Evolutionary conservation across 257 asterid genomes (phyloP).

Genomic region (Nicotiana obtusifolia): DNA sequence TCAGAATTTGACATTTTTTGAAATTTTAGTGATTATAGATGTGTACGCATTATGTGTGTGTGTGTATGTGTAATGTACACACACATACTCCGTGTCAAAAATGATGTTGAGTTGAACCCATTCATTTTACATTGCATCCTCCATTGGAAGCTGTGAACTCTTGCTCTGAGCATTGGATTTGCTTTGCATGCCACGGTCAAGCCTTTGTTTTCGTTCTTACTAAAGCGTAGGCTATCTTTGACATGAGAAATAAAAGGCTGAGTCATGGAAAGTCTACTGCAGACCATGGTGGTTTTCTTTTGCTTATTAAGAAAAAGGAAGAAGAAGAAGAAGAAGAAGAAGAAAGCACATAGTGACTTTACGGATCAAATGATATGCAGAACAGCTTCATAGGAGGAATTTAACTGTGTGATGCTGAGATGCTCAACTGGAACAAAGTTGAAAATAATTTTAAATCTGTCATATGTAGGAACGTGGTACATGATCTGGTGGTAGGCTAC

Average conservation of each 20-base stretch:
- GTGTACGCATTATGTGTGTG: too few relatives aligned
- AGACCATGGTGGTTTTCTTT: conserved; percentile 2
- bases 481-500: background rate
- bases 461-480: background rate
- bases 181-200: background rate
- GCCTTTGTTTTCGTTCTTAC: background rate
- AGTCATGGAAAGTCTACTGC: background rate
- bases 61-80: too few relatives aligned
- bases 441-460: background rate
- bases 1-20: background rate
- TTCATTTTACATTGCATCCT: background rate
- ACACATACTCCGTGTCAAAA: background rate
- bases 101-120: background rate
- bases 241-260: background rate
- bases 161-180: background rate
- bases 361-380: background rate
- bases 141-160: background rate
- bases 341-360: background rate
- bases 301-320: too few relatives aligned
- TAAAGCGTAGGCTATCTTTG: background rate
- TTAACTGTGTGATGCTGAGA: background rate
- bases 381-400: background rate
- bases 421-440: conserved; percentile 5
- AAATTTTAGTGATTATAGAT: background rate
- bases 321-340: too few relatives aligned